These are phyloP conservation scores for Candida patagonica DNA, from an alignment of 805 yeast species.

Conservation along the genomic window DNA sequence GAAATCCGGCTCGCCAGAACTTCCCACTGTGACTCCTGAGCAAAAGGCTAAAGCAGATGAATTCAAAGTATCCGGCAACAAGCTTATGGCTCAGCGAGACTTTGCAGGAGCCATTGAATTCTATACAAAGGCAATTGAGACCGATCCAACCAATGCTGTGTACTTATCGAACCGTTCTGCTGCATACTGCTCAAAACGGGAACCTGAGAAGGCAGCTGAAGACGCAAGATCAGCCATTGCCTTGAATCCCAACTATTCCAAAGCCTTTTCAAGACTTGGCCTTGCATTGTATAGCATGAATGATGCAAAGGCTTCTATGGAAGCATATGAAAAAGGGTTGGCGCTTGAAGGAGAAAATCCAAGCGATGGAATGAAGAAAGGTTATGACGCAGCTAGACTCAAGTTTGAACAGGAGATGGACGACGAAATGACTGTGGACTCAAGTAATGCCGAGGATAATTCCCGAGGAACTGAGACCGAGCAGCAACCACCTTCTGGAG, in stretches of 20 bases:
- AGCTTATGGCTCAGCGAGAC: conserved; percentile 71
- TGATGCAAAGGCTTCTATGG: conserved; percentile 80
- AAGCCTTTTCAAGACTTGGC: conserved; percentile 92
- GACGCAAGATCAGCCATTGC: conserved; percentile 81
- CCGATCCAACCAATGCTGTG: conserved; percentile 66
- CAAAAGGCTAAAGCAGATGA: conserved; percentile 73
- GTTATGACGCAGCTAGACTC: conserved; percentile 89
- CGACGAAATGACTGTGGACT: too few relatives aligned
- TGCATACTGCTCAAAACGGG: conserved; percentile 70
- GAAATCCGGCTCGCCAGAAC: conserved; percentile 6
- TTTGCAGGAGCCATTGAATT: conserved; percentile 62
- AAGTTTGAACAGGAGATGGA: too few relatives aligned
- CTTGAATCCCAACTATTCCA: conserved; percentile 70
- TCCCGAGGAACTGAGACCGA: too few relatives aligned
- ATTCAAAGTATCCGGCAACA: conserved; percentile 80
- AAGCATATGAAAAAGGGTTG: conserved; percentile 82
- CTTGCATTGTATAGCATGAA: conserved; percentile 91
- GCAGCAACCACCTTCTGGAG: too few relatives aligned
- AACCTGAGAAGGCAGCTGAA: conserved; percentile 66
- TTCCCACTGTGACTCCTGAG: conserved; percentile 15
- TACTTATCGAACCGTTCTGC: conserved; percentile 95
- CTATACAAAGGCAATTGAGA: conserved; percentile 71
- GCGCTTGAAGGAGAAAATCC: conserved; percentile 79
- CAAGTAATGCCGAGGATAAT: too few relatives aligned
- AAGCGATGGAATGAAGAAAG: conserved; percentile 84